Percentiles rank a stretch among this genome's conserved stretches.
phyloP scores from a whole-genome alignment of 202 grass and related monocot species.

The Saccharum hybrid region DNA sequence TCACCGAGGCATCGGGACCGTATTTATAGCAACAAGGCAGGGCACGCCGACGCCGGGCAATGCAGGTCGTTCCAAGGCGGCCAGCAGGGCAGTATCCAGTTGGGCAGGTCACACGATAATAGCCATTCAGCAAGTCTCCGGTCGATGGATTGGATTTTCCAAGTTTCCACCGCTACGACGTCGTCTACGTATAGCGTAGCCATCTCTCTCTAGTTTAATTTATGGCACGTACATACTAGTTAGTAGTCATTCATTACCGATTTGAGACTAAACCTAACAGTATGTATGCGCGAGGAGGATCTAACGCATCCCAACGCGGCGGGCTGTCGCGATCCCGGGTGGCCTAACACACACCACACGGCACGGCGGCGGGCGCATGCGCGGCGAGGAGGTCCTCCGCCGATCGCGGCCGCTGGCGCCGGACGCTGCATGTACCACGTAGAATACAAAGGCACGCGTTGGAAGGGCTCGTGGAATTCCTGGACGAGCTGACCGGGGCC shows the following conservation, averaged over 20 bases:
- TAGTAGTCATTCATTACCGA: too few species aligned
- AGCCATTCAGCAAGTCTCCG: too few species aligned
- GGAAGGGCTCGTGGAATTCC: conserved; percentile 25
- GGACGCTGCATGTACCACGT: background rate
- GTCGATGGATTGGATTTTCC: background rate
- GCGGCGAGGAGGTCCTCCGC: background rate
- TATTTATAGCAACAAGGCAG: background rate
- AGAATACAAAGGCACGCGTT: background rate
- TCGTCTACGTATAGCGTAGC: background rate
- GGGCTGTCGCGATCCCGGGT: background rate
- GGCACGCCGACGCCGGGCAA: background rate
- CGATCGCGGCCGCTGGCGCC: background rate
- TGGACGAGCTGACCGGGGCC: background rate
- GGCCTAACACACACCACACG: conserved; percentile 3
- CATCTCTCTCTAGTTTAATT: background rate
- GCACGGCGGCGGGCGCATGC: background rate
- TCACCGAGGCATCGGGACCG: too few species aligned
- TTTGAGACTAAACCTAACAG: too few species aligned
- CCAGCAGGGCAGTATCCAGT: background rate
- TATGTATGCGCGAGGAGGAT: background rate
- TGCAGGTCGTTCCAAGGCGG: background rate
- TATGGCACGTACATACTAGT: too few species aligned
- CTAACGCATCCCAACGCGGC: too few species aligned
- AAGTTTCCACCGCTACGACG: background rate
- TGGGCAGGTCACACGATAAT: conserved; percentile 21